Evolutionary conservation across 176 grass and related monocot genomes (phyloP).

Genomic region (Oryza longistaminata): DNA sequence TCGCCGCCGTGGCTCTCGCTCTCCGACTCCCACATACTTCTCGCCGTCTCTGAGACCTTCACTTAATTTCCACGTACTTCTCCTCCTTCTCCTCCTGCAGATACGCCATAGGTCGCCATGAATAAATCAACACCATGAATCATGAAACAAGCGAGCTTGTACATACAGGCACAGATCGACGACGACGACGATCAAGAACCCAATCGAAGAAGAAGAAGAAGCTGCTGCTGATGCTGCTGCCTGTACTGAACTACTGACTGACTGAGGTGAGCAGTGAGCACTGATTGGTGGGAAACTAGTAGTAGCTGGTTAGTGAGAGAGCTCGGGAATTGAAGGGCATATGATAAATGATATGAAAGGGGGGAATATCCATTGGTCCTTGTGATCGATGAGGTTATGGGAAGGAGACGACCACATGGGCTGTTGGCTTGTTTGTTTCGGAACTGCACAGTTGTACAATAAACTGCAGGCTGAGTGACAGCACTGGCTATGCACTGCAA

Average conservation of each 20-base stretch:
- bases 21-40: conserved; percentile 86
- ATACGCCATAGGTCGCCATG: background rate
- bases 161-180: background rate
- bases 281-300: background rate
- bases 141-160: background rate
- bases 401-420: conserved; percentile 41
- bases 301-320: background rate
- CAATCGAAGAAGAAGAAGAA: background rate
- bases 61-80: background rate
- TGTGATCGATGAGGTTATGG: conserved; percentile 38
- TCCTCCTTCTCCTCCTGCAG: background rate
- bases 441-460: background rate
- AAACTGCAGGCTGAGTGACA: background rate
- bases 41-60: background rate
- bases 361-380: background rate
- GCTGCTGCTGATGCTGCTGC: background rate
- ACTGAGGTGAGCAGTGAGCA: background rate
- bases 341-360: background rate
- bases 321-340: background rate
- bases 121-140: background rate
- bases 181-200: background rate
- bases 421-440: conserved; percentile 34
- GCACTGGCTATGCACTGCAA: background rate
- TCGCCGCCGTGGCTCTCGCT: conserved; percentile 56
- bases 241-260: background rate